These are phyloP conservation scores for Hypsizygus ulmarius DNA, from an alignment of 1,284 basidiomycete genomes.

Conservation along the genomic window DNA sequence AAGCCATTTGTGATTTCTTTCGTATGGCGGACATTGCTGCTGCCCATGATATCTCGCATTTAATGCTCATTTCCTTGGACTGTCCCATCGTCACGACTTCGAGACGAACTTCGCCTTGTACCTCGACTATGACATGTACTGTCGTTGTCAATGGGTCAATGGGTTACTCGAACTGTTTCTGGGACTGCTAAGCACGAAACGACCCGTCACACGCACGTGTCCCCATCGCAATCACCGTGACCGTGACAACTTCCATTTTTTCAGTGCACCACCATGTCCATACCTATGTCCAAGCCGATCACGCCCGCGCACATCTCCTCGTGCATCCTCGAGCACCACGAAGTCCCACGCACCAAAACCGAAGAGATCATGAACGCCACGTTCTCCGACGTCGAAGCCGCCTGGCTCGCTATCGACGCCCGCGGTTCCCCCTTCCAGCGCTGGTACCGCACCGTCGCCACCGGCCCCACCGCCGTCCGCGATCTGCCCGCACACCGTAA, in stretches of 20 bases:
- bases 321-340: constrained; percentile 3
- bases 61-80: too few species aligned
- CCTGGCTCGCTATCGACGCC: constrained; percentile 3
- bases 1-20: too few species aligned
- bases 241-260: too few species aligned
- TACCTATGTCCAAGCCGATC: too few species aligned
- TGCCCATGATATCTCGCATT: too few species aligned
- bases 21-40: too few species aligned
- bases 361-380: not conserved
- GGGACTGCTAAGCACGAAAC: not conserved
- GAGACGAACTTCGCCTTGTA: too few species aligned
- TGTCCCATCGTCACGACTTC: too few species aligned
- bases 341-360: not conserved
- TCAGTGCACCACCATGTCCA: too few species aligned
- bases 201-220: not conserved
- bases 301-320: constrained; percentile 2
- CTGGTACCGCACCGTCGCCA: constrained; percentile 23
- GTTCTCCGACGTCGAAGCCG: constrained; percentile 6
- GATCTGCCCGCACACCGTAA: constrained; percentile 1
- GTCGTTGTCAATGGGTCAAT: not conserved
- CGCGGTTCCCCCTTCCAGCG: constrained; percentile 16
- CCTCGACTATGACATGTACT: too few species aligned
- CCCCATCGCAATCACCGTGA: too few species aligned
- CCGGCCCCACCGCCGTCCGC: constrained; percentile 17
- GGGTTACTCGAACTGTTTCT: not conserved